Base-by-base conservation (phyloP, 176 grass and related monocot genomes). In the Triticum urartu region DNA sequence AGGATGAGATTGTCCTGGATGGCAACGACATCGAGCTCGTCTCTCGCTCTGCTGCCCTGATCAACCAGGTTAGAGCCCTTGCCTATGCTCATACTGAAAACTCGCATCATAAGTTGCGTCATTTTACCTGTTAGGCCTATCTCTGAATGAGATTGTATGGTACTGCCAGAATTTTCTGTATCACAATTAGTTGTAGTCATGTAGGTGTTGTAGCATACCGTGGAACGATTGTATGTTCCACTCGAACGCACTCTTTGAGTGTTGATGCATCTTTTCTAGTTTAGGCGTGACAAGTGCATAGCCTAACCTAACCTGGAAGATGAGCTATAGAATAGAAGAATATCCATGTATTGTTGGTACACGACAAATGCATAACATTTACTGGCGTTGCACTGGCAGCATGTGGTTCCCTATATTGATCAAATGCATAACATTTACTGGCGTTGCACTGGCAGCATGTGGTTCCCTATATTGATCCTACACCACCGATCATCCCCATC, bases 1-100 rank as follows among this genome's bases (percentile, higher is more conserved):
- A 97, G 90, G 95, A 97, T 73, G 90, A 97, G 79, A 87, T 97
- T 0, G 9, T 97, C 77, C 90, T 97, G 17, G 92, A 97, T 66
- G 92, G 95, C 72, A 97, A 93, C 32, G 92, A 97, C 40, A 64
- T 97, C 13, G 92, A 97, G 78, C 92, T 97, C 48, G 95, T 94
- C 50, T 97, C 92, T 35, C 89, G 92, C 21, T 94, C 92, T 0
- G 78, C 84, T 50, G 92, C 92, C 64, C 78, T 97, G 30, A 97
- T 97, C 30, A 92, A 97, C 80, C 92, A 97, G 92, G 90, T 94
- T 47, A 35, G 70, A 26, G 9, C n/a, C 18, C 22, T 43, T 59
- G 3, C 56, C 24, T 25, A 3, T 11, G 32, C 15, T 64, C 50
- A 68, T 25, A 11, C 34, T 61, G 21, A 2, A 72, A 54, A 15